phyloP scores from a whole-genome alignment of 2,329 filamentous ascomycete species.

The Westerdykella aurantiaca region DNA sequence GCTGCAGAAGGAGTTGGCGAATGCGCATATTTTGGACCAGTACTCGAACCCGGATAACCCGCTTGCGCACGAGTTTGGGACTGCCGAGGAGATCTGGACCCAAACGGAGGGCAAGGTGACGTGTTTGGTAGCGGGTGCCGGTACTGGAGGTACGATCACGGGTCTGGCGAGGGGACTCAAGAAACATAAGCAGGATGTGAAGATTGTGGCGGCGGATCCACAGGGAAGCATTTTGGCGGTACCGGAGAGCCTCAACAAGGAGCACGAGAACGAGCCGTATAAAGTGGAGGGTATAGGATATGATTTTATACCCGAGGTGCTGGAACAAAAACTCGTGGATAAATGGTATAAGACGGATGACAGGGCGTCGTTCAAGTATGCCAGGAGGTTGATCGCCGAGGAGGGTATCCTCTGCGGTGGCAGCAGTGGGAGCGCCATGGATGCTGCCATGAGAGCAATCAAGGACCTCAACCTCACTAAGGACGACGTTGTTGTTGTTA shows the following conservation, averaged over 20 bases:
- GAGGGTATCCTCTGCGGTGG: constrained; percentile 92
- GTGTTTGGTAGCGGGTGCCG: constrained; percentile 83
- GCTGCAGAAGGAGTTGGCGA: constrained; percentile 90
- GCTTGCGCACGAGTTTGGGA: constrained; percentile 86
- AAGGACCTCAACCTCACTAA: constrained; percentile 72
- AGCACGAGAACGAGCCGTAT: constrained; percentile 76
- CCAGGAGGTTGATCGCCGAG: constrained; percentile 85
- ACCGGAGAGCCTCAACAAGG: constrained; percentile 72
- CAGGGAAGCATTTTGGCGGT: constrained; percentile 85
- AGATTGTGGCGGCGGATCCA: constrained; percentile 88
- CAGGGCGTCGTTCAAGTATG: constrained; percentile 80
- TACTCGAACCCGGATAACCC: constrained; percentile 92
- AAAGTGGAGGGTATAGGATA: constrained; percentile 99
- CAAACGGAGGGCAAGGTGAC: constrained; percentile 80
- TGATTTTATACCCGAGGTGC: constrained; percentile 93
- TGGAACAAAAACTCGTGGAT: constrained; percentile 74
- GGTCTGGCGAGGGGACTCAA: constrained; percentile 77
- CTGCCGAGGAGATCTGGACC: constrained; percentile 91
- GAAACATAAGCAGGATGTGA: constrained; percentile 80
- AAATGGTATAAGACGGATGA: constrained; percentile 99
- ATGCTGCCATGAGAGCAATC: constrained; percentile 69
- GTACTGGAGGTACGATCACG: constrained; percentile 92
- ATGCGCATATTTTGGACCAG: constrained; percentile 95
- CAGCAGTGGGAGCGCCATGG: constrained; percentile 87
- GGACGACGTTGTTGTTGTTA: constrained; percentile 81